A percentile compares a stretch with the other conserved stretches of the same genome.
Evolutionary conservation across 495 filamentous ascomycete species (phyloP).

Genomic region (Mytilinidion resinicola): DNA sequence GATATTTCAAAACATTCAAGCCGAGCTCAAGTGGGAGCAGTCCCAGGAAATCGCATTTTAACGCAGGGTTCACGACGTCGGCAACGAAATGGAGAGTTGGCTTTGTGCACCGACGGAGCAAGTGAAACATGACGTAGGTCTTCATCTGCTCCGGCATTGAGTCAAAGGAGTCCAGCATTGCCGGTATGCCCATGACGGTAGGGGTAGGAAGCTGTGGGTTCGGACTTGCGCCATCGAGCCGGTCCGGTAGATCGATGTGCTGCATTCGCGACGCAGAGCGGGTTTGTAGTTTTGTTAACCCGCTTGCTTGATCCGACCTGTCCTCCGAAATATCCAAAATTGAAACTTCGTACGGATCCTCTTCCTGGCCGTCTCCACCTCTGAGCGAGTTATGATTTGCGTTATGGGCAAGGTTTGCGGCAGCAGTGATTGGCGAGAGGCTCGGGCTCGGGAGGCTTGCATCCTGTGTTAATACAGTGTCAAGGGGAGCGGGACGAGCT

Average conservation of each 20-base stretch:
- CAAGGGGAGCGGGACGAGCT: constrained; percentile 38
- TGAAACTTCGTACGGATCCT: constrained; percentile 28
- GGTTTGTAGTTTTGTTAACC: background rate
- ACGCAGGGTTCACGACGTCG: constrained; percentile 87
- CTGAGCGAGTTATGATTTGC: background rate
- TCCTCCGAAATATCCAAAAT: constrained; percentile 24
- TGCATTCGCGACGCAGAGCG: constrained; percentile 4
- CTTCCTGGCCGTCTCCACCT: constrained; percentile 18
- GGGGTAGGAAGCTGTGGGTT: constrained; percentile 35
- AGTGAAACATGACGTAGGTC: constrained; percentile 90
- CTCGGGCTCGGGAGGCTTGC: constrained; percentile 92
- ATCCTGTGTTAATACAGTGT: constrained; percentile 66
- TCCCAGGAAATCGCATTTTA: constrained; percentile 87
- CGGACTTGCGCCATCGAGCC: background rate
- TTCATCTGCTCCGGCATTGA: constrained; percentile 82
- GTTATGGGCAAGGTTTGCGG: constrained; percentile 50
- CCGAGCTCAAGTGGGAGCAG: constrained; percentile 82
- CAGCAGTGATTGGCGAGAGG: constrained; percentile 82
- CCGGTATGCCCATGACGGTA: constrained; percentile 66
- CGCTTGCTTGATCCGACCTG: background rate
- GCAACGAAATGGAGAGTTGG: constrained; percentile 89
- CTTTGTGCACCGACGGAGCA: constrained; percentile 80
- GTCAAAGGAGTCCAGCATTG: constrained; percentile 86
- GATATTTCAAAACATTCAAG: constrained; percentile 76
- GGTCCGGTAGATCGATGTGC: constrained; percentile 10